These are phyloP conservation scores for Suillus weaverae DNA, from an alignment of 768 basidiomycete genomes.

Conservation along the genomic window DNA sequence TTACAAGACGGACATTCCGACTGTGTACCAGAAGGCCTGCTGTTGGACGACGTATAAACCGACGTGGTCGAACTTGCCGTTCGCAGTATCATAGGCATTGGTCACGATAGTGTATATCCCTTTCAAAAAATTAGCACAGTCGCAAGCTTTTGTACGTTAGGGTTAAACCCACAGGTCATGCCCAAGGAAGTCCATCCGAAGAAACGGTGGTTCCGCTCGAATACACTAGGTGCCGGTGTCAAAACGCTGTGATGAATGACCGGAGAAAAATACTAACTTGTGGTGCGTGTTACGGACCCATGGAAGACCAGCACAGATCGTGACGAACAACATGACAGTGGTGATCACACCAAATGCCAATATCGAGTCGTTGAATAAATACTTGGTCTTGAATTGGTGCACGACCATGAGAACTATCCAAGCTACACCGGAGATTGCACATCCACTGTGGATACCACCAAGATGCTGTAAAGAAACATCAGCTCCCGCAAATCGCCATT, in stretches of 20 bases:
- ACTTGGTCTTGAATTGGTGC: conserved; percentile 50
- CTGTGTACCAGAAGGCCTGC: conserved; percentile 77
- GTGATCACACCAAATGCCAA: conserved; percentile 64
- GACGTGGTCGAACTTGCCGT: conserved; percentile 56
- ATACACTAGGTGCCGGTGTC: conserved; percentile 47
- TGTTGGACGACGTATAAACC: conserved; percentile 57
- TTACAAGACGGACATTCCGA: conserved; percentile 74
- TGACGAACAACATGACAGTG: conserved; percentile 54
- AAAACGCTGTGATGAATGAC: not conserved
- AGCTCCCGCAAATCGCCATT: conserved; percentile 2
- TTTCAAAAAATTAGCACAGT: conserved; percentile 24
- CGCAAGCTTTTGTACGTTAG: not conserved
- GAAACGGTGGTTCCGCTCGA: conserved; percentile 80
- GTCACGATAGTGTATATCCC: conserved; percentile 71
- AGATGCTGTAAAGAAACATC: conserved; percentile 52
- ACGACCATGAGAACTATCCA: conserved; percentile 70
- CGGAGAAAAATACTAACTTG: conserved; percentile 50
- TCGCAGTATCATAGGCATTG: conserved; percentile 58
- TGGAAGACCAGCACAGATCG: conserved; percentile 67
- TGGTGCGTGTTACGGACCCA: conserved; percentile 82
- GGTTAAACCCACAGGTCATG: conserved; percentile 40
- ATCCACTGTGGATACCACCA: conserved; percentile 78
- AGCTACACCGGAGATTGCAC: conserved; percentile 65
- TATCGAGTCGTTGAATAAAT: conserved; percentile 53
- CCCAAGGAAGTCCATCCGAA: conserved; percentile 69